Evolutionary conservation across 2,329 filamentous ascomycete species (phyloP).

Genomic region (Teratosphaeria destructans): DNA sequence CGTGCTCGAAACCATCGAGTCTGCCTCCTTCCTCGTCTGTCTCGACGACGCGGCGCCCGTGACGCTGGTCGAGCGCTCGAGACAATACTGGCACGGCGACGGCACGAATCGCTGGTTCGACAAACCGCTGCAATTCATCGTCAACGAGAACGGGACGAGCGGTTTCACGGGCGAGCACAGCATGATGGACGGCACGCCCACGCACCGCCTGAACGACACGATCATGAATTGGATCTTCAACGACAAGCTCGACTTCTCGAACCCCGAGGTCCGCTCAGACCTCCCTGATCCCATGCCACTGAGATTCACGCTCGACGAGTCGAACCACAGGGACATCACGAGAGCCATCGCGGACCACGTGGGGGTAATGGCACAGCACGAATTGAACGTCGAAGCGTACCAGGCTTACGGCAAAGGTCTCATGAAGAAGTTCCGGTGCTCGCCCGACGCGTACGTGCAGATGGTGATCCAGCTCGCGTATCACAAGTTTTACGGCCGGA

Average conservation of each 20-base stretch:
- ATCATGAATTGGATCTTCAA: constrained; percentile 84
- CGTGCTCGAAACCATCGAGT: constrained; percentile 71
- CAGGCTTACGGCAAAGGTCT: constrained; percentile 96
- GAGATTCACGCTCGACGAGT: constrained; percentile 65
- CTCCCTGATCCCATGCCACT: constrained; percentile 71
- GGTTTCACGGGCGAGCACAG: constrained; percentile 98
- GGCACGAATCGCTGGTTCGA: constrained; percentile 94
- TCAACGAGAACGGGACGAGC: constrained; percentile 95
- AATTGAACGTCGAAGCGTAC: constrained; percentile 88
- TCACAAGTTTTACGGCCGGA: constrained; percentile 98
- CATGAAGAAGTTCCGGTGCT: constrained; percentile 99
- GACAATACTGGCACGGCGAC: constrained; percentile 97
- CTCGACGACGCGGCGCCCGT: constrained; percentile 85
- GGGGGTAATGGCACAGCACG: constrained; percentile 72
- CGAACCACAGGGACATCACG: constrained; percentile 67
- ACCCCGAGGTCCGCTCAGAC: constrained; percentile 65
- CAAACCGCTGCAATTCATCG: constrained; percentile 94
- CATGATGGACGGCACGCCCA: constrained; percentile 99
- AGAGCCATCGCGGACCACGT: constrained; percentile 70
- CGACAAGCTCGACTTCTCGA: constrained; percentile 85
- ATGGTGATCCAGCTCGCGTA: constrained; percentile 98
- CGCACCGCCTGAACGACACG: constrained; percentile 92
- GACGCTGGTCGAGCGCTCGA: constrained; percentile 88
- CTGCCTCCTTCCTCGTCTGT: constrained; percentile 82
- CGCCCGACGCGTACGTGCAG: constrained; percentile 93